Evolutionary conservation across 2,329 filamentous ascomycete species (phyloP).

Genomic region (Fusarium longipes): DNA sequence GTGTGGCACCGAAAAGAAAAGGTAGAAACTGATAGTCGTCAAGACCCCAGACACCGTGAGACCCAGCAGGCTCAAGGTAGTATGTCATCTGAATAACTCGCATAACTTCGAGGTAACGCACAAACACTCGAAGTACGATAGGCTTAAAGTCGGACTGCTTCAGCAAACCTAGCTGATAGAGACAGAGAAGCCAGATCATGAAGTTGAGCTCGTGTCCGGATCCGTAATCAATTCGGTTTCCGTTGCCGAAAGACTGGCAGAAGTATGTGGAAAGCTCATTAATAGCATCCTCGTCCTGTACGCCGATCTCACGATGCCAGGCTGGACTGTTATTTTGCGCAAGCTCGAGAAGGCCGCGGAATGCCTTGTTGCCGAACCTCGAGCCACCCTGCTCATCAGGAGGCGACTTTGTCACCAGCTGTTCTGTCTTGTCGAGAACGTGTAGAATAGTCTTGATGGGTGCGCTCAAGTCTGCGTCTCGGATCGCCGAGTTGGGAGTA

Average conservation of each 20-base stretch:
- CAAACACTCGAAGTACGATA: conserved; percentile 82
- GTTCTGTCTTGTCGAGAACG: conserved; percentile 77
- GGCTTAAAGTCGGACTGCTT: conserved; percentile 74
- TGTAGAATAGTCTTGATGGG: conserved; percentile 71
- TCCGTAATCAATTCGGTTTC: conserved; percentile 91
- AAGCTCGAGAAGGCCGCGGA: conserved; percentile 82
- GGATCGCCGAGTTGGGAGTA: conserved; percentile 71
- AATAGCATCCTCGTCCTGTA: conserved; percentile 65
- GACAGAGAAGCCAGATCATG: conserved; percentile 93
- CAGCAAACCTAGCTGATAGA: conserved; percentile 81
- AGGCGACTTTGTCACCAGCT: conserved; percentile 75
- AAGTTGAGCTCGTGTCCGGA: conserved; percentile 99
- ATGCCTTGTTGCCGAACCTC: conserved; percentile 93
- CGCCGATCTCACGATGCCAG: conserved; percentile 74
- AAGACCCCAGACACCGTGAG: conserved; percentile 96
- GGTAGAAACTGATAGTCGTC: conserved; percentile 98
- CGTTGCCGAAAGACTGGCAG: conserved; percentile 85
- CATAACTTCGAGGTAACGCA: conserved; percentile 87
- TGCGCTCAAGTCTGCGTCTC: conserved; percentile 67
- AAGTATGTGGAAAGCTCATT: conserved; percentile 84
- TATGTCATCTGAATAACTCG: conserved; percentile 89
- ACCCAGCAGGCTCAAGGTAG: conserved; percentile 96
- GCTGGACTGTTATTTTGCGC: conserved; percentile 64
- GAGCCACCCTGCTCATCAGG: conserved; percentile 88
- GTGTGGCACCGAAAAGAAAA: conserved; percentile 93